These are phyloP conservation scores for Fusarium setosum DNA, from an alignment of 2,329 filamentous ascomycete species.

Conservation along the genomic window DNA sequence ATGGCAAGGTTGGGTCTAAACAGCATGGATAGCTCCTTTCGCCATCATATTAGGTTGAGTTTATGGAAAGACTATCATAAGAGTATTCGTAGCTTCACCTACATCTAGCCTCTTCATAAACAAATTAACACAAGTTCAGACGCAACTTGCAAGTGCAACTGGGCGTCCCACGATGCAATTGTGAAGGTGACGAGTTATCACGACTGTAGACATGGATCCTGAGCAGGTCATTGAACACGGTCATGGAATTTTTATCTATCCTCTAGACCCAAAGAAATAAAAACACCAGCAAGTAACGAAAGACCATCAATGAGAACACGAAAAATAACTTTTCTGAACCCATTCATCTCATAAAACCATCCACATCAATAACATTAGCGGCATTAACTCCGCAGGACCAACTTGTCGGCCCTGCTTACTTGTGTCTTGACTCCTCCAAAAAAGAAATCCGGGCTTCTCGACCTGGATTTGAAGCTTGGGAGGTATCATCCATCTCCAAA, in stretches of 20 bases:
- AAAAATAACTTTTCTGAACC: constrained; percentile 35
- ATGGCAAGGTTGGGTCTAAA: too few relatives aligned
- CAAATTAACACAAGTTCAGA: too few relatives aligned
- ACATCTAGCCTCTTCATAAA: too few relatives aligned
- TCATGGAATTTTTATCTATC: constrained; percentile 42
- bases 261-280: constrained; percentile 36
- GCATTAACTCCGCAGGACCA: constrained; percentile 34
- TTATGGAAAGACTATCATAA: too few relatives aligned
- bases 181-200: too few relatives aligned
- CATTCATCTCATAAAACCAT: constrained; percentile 21
- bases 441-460: constrained; percentile 33
- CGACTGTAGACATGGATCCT: too few relatives aligned
- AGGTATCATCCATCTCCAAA: constrained; percentile 40
- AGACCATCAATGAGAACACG: constrained; percentile 29
- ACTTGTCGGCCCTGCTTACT: constrained; percentile 27
- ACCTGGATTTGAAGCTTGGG: constrained; percentile 33
- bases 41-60: too few relatives aligned
- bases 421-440: constrained; percentile 36
- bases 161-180: too few relatives aligned
- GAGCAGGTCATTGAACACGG: too few relatives aligned
- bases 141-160: too few relatives aligned
- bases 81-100: too few relatives aligned
- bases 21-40: too few relatives aligned
- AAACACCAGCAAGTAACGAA: constrained; percentile 35
- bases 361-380: constrained; percentile 39